phyloP scores from a whole-genome alignment of 2,329 filamentous ascomycete species.

The Verticillium tricorpus region DNA sequence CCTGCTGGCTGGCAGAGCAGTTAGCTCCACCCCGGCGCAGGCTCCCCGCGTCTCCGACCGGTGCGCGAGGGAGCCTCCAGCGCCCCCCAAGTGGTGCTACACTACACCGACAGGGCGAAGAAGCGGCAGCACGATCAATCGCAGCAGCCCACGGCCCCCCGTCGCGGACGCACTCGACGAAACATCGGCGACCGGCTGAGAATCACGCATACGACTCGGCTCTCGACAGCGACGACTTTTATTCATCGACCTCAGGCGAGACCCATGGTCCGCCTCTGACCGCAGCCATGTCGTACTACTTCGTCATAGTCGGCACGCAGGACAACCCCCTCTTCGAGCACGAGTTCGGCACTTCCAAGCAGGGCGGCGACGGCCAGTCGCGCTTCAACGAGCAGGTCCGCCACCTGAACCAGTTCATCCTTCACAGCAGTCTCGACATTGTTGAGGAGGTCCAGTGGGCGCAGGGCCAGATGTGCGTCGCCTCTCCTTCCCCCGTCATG shows the following conservation, averaged over 20 bases:
- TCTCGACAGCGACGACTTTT: conserved; percentile 16
- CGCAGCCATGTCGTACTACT: conserved; percentile 89
- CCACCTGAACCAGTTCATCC: conserved; percentile 95
- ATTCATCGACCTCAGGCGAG: conserved; percentile 4
- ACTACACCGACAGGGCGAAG: no score
- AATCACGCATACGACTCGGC: neutral
- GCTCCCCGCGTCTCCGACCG: neutral
- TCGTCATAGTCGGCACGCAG: conserved; percentile 90
- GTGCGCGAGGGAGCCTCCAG: neutral
- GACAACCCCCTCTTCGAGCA: conserved; percentile 96
- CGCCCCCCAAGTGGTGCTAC: no score
- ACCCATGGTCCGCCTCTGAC: conserved; percentile 1
- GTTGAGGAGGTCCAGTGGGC: conserved; percentile 97
- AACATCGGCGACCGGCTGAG: conserved; percentile 3
- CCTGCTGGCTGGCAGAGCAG: neutral
- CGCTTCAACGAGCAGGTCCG: conserved; percentile 84
- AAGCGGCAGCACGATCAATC: neutral
- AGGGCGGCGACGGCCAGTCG: conserved; percentile 87
- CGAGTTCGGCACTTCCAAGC: conserved; percentile 95
- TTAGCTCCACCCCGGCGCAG: neutral
- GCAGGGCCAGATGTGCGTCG: conserved; percentile 73
- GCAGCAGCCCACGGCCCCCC: neutral
- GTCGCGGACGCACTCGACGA: conserved; percentile 12
- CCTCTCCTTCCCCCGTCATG: conserved; percentile 8
- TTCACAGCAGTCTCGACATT: conserved; percentile 89